Evolutionary conservation across 2,329 filamentous ascomycete species (phyloP).

Genomic region (Albifimbria verrucaria): DNA sequence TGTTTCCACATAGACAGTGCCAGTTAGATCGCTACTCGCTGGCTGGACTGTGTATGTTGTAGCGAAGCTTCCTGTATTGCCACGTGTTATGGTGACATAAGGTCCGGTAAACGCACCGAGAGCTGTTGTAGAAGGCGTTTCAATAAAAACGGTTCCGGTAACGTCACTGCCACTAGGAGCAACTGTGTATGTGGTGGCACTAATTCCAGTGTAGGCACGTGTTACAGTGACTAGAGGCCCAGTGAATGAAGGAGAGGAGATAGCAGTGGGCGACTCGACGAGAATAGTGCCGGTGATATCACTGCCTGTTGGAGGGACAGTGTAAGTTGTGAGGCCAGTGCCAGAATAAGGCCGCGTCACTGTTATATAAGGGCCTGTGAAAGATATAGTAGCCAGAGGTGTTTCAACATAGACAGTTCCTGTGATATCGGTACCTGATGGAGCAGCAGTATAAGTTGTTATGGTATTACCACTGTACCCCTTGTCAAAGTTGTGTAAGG

Average conservation of each 20-base stretch:
- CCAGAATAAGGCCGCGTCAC: not conserved
- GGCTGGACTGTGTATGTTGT: not conserved
- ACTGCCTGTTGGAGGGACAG: not conserved
- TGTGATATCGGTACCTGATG: not conserved
- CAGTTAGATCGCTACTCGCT: not conserved
- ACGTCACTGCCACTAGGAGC: not conserved
- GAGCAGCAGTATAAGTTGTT: not conserved
- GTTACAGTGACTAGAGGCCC: not conserved
- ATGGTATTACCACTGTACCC: not conserved
- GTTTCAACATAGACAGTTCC: constrained; percentile 1
- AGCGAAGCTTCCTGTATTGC: not conserved
- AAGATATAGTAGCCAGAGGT: not conserved
- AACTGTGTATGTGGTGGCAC: not conserved
- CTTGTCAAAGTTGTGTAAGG: not conserved
- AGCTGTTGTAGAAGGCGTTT: not conserved
- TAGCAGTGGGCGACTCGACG: not conserved
- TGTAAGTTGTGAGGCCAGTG: not conserved
- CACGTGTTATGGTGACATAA: not conserved
- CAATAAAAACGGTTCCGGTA: not conserved
- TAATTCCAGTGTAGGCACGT: not conserved
- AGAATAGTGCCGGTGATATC: not conserved
- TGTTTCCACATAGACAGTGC: not conserved
- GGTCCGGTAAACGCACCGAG: not conserved
- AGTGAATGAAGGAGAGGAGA: not conserved
- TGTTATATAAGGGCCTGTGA: not conserved